These are phyloP conservation scores for Phytopythium boreale DNA, from an alignment of 352 stramenopile genomes.

Conservation along the genomic window DNA sequence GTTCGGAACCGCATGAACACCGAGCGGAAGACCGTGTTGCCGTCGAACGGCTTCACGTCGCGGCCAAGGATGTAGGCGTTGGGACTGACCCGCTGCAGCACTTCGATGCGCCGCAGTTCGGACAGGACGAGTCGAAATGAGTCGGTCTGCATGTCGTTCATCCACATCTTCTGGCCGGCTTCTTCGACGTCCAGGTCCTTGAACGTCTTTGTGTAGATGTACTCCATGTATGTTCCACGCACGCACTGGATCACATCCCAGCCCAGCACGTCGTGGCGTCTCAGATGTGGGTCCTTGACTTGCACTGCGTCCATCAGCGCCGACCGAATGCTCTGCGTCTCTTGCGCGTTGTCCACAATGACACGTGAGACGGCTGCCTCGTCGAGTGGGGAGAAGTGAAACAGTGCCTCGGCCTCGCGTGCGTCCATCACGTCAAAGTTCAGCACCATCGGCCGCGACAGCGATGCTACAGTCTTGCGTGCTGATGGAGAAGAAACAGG, in stretches of 20 bases:
- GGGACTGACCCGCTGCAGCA: slow-evolving; percentile 3
- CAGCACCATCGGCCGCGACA: not conserved
- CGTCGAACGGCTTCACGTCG: not conserved
- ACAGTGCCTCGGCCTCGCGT: slow-evolving; percentile 23
- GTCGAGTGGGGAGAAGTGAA: slow-evolving; percentile 27
- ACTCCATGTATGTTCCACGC: slow-evolving; percentile 15
- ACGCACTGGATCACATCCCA: slow-evolving; percentile 15
- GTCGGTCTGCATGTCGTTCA: slow-evolving; percentile 14
- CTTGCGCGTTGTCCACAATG: slow-evolving; percentile 34
- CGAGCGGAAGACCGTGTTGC: slow-evolving; percentile 8
- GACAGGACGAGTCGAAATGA: slow-evolving; percentile 7
- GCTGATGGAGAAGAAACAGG: no score
- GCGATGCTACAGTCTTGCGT: no score
- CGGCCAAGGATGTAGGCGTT: slow-evolving; percentile 6
- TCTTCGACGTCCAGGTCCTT: slow-evolving; percentile 8
- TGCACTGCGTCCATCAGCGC: not conserved
- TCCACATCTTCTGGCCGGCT: slow-evolving; percentile 17
- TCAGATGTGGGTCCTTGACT: not conserved
- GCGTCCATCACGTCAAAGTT: not conserved
- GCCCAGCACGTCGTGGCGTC: slow-evolving; percentile 7
- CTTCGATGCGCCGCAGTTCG: slow-evolving; percentile 6
- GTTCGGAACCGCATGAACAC: slow-evolving; percentile 10
- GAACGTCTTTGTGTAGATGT: slow-evolving; percentile 19
- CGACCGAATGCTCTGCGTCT: not conserved
- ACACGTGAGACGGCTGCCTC: slow-evolving; percentile 27